Base-by-base conservation (phyloP, 148 eudicot genomes). In the Amaranthus palmeri region DNA sequence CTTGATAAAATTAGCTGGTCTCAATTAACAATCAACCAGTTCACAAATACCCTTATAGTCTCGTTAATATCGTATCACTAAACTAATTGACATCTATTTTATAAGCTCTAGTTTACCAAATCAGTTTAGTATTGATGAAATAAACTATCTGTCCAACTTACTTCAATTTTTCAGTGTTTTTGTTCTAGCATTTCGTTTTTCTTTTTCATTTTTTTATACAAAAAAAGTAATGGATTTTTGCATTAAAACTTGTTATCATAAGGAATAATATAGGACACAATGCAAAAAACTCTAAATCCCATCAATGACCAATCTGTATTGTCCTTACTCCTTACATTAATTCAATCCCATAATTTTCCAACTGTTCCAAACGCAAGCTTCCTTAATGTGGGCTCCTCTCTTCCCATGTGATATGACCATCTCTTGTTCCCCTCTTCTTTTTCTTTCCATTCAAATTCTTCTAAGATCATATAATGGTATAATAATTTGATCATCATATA, bases 391-490 rank as follows among this genome's bases (percentile, higher is more conserved):
- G 61, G 25, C 61, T 42, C 61, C 61, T 48, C 42, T 15, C 40
- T 55, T 71, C 66, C 71, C 76, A 77, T 72, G 76, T 66, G 76
- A 52, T 25, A 13, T 66, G 65, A 72, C 68, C 61, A 57, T 51
- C 63, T 60, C 52, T 70, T 77, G 74, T 65, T 53, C 62, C 47
- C 44, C 48, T n/a, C n/a, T 9, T 64, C 7, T 8, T 17, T 7
- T 9, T 0, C 17, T 58, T 40, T 48, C 41, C 56, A 56, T 11
- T 2, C 10, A 64, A 15, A 66, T 56, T 4, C 10, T 55, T 53
- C 74, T 54, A 63, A 40, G 8, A 52, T 8, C 55, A 15, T 54
- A 52, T 42, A 18, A 74, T 59, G 63, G 18, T 68, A 57, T 56
- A 41, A 42, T 53, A 40, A 64, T 58, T 15, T 46, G 65, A 55